Base-by-base conservation (phyloP, 1,284 basidiomycete genomes). In the Heterobasidion parviporum region DNA sequence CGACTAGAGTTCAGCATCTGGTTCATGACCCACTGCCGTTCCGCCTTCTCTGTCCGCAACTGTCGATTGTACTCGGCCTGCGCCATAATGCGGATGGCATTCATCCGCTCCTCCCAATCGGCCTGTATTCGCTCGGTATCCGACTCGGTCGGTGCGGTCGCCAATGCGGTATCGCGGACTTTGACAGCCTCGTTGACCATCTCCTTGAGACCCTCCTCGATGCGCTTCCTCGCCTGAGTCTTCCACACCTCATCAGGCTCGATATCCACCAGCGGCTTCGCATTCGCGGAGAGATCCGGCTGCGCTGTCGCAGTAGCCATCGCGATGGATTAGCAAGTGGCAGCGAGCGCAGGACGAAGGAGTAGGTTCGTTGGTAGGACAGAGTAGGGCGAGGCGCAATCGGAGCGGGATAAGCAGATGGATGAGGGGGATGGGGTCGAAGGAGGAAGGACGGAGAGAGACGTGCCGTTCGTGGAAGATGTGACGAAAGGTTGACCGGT, bases 231-330 rank as follows among this genome's bases (percentile, higher is more conserved):
- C 14, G 54, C 18, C 36, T 47, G 34, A 6, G 44, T 43, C 35
- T 61, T 61, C 60, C 60, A 61, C 16, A 53, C 52, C 3, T 61
- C 60, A 52, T 61, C 55, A 26, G 51, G 60, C 49, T 61, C 60
- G 33, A 53, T 26, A 12, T 20, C 26, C 33, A 55, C 34, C 38
- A 43, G 54, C 54, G 20, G 56, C 57, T 50, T 53, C 56, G 44
- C 54, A 14, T 20, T 47, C 49, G 26, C 49, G 59, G 48, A 46
- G 50, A 56, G 52, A 50, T n/a, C 35, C 43, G 33, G 34, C 34
- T 38, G 41, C 43, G 54, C 32, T 36, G 41, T 38, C 38, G 33
- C 52, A 32, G 52, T 38, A 32, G 50, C 34, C 52, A 53, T 53
- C 38, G 26, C 18, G 43, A 33, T 16, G 41, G 26, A 12, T 38